Conservation (phyloP, 257 asterid genomes). For the Solanum gandarillasii region DNA sequence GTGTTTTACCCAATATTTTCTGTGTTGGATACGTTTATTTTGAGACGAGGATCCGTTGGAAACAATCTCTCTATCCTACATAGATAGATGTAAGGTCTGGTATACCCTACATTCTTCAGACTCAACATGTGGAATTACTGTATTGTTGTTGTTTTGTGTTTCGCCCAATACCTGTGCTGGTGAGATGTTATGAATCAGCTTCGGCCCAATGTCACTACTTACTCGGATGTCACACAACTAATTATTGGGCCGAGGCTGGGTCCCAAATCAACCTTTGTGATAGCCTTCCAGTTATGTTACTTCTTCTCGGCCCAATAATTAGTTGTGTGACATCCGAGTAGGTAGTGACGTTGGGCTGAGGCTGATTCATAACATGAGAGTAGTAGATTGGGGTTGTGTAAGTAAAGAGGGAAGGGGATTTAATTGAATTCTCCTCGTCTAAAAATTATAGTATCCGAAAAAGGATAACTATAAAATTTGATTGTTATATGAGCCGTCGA, state of each 20-base stretch:
- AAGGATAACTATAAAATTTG: not conserved
- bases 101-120: not conserved
- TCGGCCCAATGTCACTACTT: not conserved
- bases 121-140: not conserved
- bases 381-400: not conserved
- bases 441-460: not conserved
- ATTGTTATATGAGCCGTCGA: not conserved
- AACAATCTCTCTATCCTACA: not conserved
- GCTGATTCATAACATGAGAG: not conserved
- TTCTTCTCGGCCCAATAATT: not conserved
- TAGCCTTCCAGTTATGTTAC: not conserved
- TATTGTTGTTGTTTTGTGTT: not conserved
- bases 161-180: not conserved
- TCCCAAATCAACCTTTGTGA: not conserved
- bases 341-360: not conserved
- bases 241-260: not conserved
- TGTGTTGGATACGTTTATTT: not conserved
- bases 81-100: not conserved
- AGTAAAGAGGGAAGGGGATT: not conserved
- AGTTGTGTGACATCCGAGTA: not conserved
- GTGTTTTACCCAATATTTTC: not conserved
- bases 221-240: not conserved
- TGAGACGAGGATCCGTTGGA: not conserved
- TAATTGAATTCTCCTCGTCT: not conserved
- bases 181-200: not conserved